phyloP scores from a whole-genome alignment of 768 basidiomycete genomes.

The Suillus subluteus region DNA sequence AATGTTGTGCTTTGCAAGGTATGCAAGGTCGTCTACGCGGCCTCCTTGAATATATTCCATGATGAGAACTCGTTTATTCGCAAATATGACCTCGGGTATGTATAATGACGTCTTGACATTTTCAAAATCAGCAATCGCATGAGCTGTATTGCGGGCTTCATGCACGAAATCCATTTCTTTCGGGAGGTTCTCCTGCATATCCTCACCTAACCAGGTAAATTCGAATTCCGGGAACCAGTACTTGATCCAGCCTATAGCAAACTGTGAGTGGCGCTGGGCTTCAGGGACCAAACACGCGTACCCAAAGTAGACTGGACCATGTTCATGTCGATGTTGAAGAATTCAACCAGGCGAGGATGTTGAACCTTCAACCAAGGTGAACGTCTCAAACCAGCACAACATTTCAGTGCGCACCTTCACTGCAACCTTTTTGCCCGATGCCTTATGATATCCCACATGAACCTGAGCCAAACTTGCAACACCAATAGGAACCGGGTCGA shows the following conservation, averaged over 20 bases:
- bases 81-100: conserved; percentile 80
- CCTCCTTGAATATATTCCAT: conserved; percentile 96
- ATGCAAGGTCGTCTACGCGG: conserved; percentile 85
- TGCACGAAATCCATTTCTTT: conserved; percentile 95
- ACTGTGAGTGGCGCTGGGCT: conserved; percentile 1
- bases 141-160: conserved; percentile 86
- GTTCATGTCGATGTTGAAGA: conserved; percentile 87
- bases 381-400: conserved; percentile 7
- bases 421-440: conserved; percentile 77
- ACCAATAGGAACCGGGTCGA: conserved; percentile 87
- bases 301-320: conserved; percentile 79
- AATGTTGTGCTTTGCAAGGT: conserved; percentile 79
- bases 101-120: conserved; percentile 79
- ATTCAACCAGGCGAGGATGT: conserved; percentile 93
- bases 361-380: conserved; percentile 55
- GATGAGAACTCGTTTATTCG: conserved; percentile 82
- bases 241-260: conserved; percentile 74
- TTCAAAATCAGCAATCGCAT: conserved; percentile 70
- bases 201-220: conserved; percentile 90
- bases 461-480: conserved; percentile 97
- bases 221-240: conserved; percentile 96
- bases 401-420: conserved; percentile 63
- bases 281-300: conserved; percentile 29
- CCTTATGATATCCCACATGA: conserved; percentile 76
- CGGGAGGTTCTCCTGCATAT: conserved; percentile 91